Base-by-base conservation (phyloP, 768 basidiomycete species). In the Boletus sp. region DNA sequence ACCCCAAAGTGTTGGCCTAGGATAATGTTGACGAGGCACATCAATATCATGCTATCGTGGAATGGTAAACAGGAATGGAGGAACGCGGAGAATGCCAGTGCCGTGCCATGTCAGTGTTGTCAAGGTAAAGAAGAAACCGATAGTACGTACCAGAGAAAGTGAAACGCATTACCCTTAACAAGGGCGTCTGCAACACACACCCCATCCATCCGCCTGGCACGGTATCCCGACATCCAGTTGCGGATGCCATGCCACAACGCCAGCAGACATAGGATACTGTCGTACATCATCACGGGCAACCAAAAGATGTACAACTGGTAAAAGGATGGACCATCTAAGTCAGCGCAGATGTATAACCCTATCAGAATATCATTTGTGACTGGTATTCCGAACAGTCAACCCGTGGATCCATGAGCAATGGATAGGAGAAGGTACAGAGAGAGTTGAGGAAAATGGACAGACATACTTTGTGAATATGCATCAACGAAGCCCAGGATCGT, bases 281-380 rank as follows among this genome's bases (percentile, higher is more conserved):
- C 56, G 35, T 42, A 54, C 39, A 48, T n/a, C 20, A 61, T 47
- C 35, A 54, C 52, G 5, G 56, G 56, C 20, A 58, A 4, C 60
- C 60, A 61, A 5, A 61, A 32, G 10, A 51, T 39, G 35, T 54
- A 58, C 8, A 50, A n/a, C 18, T 32, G 51, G 8, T 11, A 54
- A 50, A 52, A 54, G 2, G 45, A n/a, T 18, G 56, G 50, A 1
- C 17, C 46, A 1, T 20, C 11, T 10, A 37, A 18, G 30, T 51
- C 36, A 7, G 45, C 30, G 17, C 60, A 61, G 28, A 58, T 58
- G 36, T 44, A 52, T 12, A 48, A n/a, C 12, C 59, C 58, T 12
- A 41, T 18, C 7, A 24, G n/a, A 40, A 40, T 9, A 4, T 40
- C 1, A n/a, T 40, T 14, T 40, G 15, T 40, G 15, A 40, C 39